Conservation (phyloP, 2,329 filamentous ascomycete genomes). For the Neurospora sp. region DNA sequence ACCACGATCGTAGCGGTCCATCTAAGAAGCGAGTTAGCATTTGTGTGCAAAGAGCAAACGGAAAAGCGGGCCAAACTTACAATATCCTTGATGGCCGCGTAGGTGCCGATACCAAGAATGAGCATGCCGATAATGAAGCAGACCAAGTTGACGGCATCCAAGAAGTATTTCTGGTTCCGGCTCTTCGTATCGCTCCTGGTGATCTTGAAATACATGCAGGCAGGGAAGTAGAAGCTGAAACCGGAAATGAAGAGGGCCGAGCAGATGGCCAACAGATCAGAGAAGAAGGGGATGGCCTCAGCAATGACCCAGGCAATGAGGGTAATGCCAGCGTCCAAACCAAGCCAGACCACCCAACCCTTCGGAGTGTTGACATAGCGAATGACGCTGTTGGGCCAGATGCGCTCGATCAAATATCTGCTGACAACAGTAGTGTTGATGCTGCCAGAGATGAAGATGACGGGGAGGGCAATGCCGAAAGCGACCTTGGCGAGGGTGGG, state of each 20-base stretch:
- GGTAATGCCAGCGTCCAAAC: conserved; percentile 48
- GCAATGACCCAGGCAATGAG: conserved; percentile 61
- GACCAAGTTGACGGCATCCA: conserved; percentile 12
- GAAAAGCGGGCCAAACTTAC: conserved; percentile 13
- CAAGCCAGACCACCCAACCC: conserved; percentile 44
- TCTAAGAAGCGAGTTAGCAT: conserved; percentile 5
- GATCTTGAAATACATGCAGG: conserved; percentile 25
- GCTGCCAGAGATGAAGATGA: conserved; percentile 65
- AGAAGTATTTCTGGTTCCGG: conserved; percentile 15
- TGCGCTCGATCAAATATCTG: conserved; percentile 36
- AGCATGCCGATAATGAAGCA: conserved; percentile 18
- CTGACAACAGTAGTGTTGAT: conserved; percentile 48
- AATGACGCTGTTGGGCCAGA: conserved; percentile 33
- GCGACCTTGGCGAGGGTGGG: conserved; percentile 52
- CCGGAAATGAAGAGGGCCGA: conserved; percentile 42
- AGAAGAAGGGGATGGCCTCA: conserved; percentile 65
- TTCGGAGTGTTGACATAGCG: conserved; percentile 38
- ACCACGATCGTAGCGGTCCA: conserved; percentile 9
- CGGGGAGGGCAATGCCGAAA: conserved; percentile 61
- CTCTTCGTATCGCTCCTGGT: conserved; percentile 23
- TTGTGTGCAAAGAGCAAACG: not conserved
- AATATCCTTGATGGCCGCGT: conserved; percentile 21
- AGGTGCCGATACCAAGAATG: conserved; percentile 20
- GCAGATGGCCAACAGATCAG: conserved; percentile 49
- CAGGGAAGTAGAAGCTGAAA: conserved; percentile 29